phyloP scores from a whole-genome alignment of 495 filamentous ascomycete genomes.

The Podospora australis region DNA sequence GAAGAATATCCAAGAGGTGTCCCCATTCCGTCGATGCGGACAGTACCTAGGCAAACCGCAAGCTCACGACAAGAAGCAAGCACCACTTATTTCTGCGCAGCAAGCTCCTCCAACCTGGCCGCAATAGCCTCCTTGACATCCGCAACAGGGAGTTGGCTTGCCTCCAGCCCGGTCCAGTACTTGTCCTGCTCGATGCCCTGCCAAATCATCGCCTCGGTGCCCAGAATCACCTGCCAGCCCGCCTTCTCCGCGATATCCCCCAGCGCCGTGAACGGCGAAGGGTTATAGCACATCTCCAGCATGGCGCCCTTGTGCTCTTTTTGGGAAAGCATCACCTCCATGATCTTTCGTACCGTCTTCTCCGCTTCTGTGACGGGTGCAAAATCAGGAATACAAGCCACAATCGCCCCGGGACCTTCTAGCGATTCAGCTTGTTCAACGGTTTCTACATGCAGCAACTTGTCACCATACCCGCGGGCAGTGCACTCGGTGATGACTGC shows the following conservation, averaged over 20 bases:
- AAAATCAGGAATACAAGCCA: slow-evolving; percentile 65
- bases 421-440: slow-evolving; percentile 49
- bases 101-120: slow-evolving; percentile 24
- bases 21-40: too few relatives aligned
- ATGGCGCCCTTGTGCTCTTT: slow-evolving; percentile 55
- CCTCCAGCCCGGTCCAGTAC: slow-evolving; percentile 54
- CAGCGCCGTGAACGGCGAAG: slow-evolving; percentile 58
- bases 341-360: slow-evolving; percentile 46
- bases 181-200: slow-evolving; percentile 64
- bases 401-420: slow-evolving; percentile 53
- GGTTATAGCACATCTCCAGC: slow-evolving; percentile 77
- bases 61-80: background rate
- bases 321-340: slow-evolving; percentile 49
- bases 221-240: slow-evolving; percentile 64
- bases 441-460: slow-evolving; percentile 49
- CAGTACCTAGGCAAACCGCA: background rate
- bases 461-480: slow-evolving; percentile 42
- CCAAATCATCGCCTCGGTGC: slow-evolving; percentile 67
- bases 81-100: slow-evolving; percentile 3
- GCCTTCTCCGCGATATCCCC: slow-evolving; percentile 46
- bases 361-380: slow-evolving; percentile 55
- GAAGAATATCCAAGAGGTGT: too few relatives aligned
- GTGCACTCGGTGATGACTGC: slow-evolving; percentile 53
- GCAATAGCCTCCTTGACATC: slow-evolving; percentile 47
- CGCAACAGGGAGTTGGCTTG: slow-evolving; percentile 48